phyloP scores from a whole-genome alignment of 169 alveolate species.

The Blepharisma undulans region DNA sequence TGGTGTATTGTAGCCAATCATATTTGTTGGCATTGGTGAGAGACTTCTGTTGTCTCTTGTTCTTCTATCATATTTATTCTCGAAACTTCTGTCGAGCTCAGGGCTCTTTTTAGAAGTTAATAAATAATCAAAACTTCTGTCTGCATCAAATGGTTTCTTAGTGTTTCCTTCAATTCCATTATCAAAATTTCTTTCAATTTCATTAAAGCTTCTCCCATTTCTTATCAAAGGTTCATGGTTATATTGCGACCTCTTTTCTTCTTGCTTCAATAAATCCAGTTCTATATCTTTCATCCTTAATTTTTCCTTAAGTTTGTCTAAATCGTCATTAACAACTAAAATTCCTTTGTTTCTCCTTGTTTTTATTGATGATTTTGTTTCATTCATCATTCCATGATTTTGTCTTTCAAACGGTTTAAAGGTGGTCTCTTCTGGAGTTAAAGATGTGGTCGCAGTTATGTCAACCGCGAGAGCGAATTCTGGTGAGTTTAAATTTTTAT shows the following conservation, averaged over 20 bases:
- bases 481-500: not conserved
- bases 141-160: not conserved
- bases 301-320: not conserved
- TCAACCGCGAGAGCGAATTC: not conserved
- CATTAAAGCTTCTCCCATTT: not conserved
- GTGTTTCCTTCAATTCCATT: not conserved
- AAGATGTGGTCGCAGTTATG: not conserved
- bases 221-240: not conserved
- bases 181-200: not conserved
- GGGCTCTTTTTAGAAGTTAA: not conserved
- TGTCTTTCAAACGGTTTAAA: not conserved
- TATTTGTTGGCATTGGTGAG: not conserved
- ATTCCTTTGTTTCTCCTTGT: not conserved
- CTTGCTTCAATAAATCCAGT: not conserved
- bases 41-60: not conserved
- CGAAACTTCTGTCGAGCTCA: not conserved
- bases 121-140: not conserved
- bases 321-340: not conserved
- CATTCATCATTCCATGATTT: not conserved
- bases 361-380: not conserved
- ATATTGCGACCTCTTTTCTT: not conserved
- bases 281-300: not conserved
- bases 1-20: not conserved
- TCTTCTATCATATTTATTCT: not conserved
- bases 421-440: not conserved